Base-by-base conservation (phyloP, 768 basidiomycete species). In the Tulasnella sp. region DNA sequence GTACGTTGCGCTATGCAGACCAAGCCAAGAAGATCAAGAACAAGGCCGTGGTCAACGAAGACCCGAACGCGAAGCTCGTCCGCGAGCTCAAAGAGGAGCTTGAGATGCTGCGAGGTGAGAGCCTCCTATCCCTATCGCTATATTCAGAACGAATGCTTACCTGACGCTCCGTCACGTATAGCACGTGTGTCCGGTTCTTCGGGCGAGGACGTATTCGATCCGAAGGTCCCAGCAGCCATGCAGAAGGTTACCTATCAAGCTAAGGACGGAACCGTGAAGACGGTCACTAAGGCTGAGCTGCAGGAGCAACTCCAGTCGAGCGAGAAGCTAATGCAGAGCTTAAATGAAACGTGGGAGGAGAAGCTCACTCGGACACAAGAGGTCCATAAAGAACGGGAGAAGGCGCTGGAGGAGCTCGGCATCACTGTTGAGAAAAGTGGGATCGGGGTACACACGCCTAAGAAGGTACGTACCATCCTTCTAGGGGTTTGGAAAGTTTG, bases 1-100 rank as follows among this genome's bases (percentile, higher is more conserved):
- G 91, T 73, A 98, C 95, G 1, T 76, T 99, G 61, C 87, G 96
- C 4, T 98, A 99, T 73, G 96, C 96, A 66, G 93, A 96, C 77
- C 91, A 91, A 70, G 94, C 95, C 32, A 99, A 99, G 85, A 95
- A 95, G 84, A 99, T 99, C 74, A 97, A 94, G 84, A 99, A 97
- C 74, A 95, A 97, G 76, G 95, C 96, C 15, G 83, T 98, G 61
- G 89, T 99, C 65, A 99, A 99, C 74, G 96, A 99, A 75, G 96
- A 99, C 79, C 96, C 96, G 30, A 99, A 97, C 67, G 95, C 95
- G 69, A 97, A 92, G 76, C 86, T 99, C 60, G 94, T 99, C 60
- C 85, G 94, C 50, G 95, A 98, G 73, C 86, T 99, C 71, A 99
- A 98, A 73, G 96, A 98, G 75, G 96, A 99, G 73, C 76, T 99